Evolutionary conservation across 2,329 filamentous ascomycete species (phyloP).

Genomic region (Fusarium albidum): DNA sequence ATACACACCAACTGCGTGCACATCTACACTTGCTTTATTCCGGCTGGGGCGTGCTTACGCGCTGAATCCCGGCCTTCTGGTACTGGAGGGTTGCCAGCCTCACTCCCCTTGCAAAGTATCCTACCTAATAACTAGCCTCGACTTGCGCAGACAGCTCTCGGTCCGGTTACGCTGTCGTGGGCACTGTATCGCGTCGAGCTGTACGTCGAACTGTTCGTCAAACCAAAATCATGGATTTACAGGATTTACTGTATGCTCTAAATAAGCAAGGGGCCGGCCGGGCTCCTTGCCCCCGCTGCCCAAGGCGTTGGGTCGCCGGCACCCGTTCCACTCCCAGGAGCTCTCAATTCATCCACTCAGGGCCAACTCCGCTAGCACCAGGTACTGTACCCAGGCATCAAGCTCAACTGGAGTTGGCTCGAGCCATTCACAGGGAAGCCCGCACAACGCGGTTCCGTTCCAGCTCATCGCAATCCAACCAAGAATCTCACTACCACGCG

Average conservation of each 20-base stretch:
- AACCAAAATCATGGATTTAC: conserved; percentile 29
- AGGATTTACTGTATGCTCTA: too few species aligned
- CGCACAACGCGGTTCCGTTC: neutral
- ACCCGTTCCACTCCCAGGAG: conserved; percentile 1
- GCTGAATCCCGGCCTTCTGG: conserved; percentile 30
- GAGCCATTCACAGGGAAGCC: neutral
- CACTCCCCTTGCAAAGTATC: conserved; percentile 10
- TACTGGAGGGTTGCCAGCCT: conserved; percentile 24
- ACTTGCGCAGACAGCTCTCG: conserved; percentile 2
- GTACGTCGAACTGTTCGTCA: conserved; percentile 11
- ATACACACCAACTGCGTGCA: neutral
- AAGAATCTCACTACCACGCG: neutral
- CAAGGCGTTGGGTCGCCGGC: conserved; percentile 25
- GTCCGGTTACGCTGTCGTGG: conserved; percentile 6
- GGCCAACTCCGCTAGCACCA: neutral
- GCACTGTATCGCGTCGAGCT: conserved; percentile 21
- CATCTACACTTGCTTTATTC: neutral
- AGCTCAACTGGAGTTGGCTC: neutral
- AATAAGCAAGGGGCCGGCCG: conserved; percentile 14
- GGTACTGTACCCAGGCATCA: too few species aligned
- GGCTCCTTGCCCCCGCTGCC: conserved; percentile 16
- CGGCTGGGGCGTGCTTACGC: conserved; percentile 6
- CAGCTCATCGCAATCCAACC: neutral
- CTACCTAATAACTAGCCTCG: conserved; percentile 13
- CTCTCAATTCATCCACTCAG: conserved; percentile 1